Evolutionary conservation across 2,329 filamentous ascomycete genomes (phyloP), one percentile per base, ranked within the genome.

Genomic region (Huntiella savannae): DNA sequence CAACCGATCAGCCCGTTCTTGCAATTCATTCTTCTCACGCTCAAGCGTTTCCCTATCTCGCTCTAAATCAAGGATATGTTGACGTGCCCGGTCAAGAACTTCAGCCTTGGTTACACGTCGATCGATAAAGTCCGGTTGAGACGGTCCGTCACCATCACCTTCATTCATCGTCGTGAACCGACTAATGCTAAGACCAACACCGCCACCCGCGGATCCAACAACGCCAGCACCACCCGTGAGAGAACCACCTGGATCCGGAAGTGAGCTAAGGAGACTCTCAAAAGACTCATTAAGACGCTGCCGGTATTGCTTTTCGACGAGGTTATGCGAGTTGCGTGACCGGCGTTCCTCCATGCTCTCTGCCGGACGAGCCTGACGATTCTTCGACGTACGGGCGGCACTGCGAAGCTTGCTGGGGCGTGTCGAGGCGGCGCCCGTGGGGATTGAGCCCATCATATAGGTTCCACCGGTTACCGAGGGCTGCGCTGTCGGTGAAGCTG

Each of bases 91-190:
- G 34, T 62, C 60, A 28, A 62, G 47, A 4, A 62, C 59, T 46
- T 62, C 59, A 6, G 55, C 59, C 47, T 62, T 62, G 51, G 59
- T 62, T 17, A 59, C 52, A n/a, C 55, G 55, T 17, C 51, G 53
- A n/a, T 59, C 57, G 1, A 53, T 51, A 3, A 52, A 34, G 13
- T 55, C 54, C 12, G 44, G n/a, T 28, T 47, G 12, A 4, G 46
- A 48, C 11, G 46, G 46, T n/a, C 46, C 40, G 13, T 48, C 46
- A 22, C 40, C 46, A 32, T 48, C 46, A 22, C 46, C 40, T 7
- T 48, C 40, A 17, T 34, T 48, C 12, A 48, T 48, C 4, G 46
- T 48, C 6, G 46, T 48, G 17, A 48, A 48, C 2, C 46, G 40
- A 35, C 46, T 48, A 32, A 48, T 48, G 15, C 35, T 48, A 11